These are phyloP conservation scores for Backusella tarrabulga DNA, from an alignment of 192 early-diverging fungal species.

Conservation along the genomic window DNA sequence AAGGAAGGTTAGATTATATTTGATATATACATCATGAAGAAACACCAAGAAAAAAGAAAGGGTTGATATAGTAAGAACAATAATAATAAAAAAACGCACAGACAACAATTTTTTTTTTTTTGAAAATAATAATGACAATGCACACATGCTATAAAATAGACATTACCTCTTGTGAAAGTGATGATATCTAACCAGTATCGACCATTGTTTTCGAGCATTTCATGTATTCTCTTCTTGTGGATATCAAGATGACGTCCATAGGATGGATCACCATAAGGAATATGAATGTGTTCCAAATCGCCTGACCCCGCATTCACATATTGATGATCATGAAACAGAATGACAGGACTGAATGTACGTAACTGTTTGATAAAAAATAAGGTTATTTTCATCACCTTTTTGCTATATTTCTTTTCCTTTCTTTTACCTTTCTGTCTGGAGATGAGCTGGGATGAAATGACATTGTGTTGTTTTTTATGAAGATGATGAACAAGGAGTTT, in stretches of 20 bases:
- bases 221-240: conserved; percentile 27
- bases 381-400: not conserved
- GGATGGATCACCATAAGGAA: conserved; percentile 26
- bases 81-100: not conserved
- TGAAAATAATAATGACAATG: not conserved
- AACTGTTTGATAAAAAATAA: not conserved
- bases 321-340: conserved; percentile 39
- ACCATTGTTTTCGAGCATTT: conserved; percentile 35
- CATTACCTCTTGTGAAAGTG: conserved; percentile 21
- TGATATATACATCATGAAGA: not conserved
- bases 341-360: conserved; percentile 39
- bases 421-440: not conserved
- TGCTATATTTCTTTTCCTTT: not conserved
- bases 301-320: conserved; percentile 24
- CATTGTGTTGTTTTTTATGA: not conserved
- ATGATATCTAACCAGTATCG: conserved; percentile 34
- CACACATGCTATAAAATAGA: not conserved
- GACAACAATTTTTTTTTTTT: conserved; percentile 8
- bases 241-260: conserved; percentile 27
- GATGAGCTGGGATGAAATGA: not conserved
- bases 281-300: conserved; percentile 31
- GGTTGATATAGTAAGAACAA: not conserved
- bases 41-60: not conserved
- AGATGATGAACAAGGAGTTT: not conserved
- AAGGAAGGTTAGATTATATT: not conserved